Conservation (phyloP, 1,139 yeast genomes). For the Sugiyamaella sp. region DNA sequence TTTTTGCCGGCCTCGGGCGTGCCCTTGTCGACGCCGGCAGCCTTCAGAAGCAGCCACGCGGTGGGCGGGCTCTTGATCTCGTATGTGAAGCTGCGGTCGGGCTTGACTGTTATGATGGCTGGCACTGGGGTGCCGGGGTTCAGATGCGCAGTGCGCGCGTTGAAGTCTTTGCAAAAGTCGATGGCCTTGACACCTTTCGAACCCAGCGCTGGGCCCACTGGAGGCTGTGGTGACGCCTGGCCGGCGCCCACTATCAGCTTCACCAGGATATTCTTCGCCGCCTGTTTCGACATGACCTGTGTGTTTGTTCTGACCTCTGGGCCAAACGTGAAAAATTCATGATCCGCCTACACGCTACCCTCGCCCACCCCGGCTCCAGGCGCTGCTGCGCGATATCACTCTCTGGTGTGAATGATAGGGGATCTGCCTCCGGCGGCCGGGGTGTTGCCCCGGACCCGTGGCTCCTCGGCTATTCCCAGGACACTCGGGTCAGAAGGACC, state of each 20-base stretch:
- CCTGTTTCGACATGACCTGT: constrained; percentile 18
- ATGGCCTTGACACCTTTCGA: constrained; percentile 99
- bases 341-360: neutral
- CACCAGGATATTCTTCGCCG: constrained; percentile 57
- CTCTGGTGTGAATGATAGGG: too few species aligned
- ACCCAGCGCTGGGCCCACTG: constrained; percentile 98
- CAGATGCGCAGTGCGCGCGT: constrained; percentile 90
- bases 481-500: too few species aligned
- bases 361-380: too few species aligned
- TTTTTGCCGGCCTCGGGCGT: constrained; percentile 50
- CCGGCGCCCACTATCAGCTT: constrained; percentile 98
- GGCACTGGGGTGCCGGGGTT: constrained; percentile 91
- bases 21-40: constrained; percentile 83
- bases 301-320: neutral
- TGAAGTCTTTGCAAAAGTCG: constrained; percentile 97
- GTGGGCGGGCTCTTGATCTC: constrained; percentile 93
- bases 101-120: constrained; percentile 77
- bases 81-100: constrained; percentile 88
- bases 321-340: constrained; percentile 11
- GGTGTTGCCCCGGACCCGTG: too few species aligned
- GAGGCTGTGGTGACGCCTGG: constrained; percentile 98
- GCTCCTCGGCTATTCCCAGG: too few species aligned
- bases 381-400: too few species aligned
- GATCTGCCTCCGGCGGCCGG: too few species aligned
- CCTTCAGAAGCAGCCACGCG: constrained; percentile 79